These are phyloP conservation scores for Medicago lupulina DNA, from an alignment of 306 rosid genomes.

Conservation along the genomic window DNA sequence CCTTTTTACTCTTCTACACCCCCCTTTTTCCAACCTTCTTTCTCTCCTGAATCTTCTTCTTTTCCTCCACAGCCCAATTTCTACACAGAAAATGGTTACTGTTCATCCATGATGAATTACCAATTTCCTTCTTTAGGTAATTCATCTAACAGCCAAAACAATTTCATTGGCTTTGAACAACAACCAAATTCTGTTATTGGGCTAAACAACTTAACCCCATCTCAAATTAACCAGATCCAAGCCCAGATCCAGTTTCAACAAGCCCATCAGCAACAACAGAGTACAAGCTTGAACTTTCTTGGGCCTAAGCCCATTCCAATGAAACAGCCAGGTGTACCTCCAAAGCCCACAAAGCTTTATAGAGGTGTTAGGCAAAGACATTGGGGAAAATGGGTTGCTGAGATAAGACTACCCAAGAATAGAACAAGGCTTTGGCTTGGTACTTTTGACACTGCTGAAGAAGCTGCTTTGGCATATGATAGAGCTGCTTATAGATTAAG, in stretches of 20 bases:
- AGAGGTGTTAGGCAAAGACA: slow-evolving; percentile 96
- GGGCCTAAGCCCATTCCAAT: slow-evolving; percentile 67
- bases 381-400: slow-evolving; percentile 99
- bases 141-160: slow-evolving; percentile 48
- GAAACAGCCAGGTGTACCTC: slow-evolving; percentile 69
- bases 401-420: slow-evolving; percentile 92
- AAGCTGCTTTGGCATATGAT: slow-evolving; percentile 97
- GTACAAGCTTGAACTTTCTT: slow-evolving; percentile 46
- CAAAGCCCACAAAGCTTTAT: slow-evolving; percentile 86
- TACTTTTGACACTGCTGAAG: slow-evolving; percentile 95
- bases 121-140: slow-evolving; percentile 51
- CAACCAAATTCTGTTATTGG: slow-evolving; percentile 50
- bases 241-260: slow-evolving; percentile 61
- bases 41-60: slow-evolving; percentile 37
- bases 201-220: slow-evolving; percentile 55
- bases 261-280: not conserved
- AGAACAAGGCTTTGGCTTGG: slow-evolving; percentile 98
- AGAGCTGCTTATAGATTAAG: slow-evolving; percentile 89
- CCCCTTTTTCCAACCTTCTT: slow-evolving; percentile 19
- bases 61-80: slow-evolving; percentile 49
- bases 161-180: slow-evolving; percentile 54
- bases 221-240: slow-evolving; percentile 76
- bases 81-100: slow-evolving; percentile 43
- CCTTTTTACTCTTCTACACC: slow-evolving; percentile 34
- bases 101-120: slow-evolving; percentile 51